Conservation (phyloP, 352 stramenopile genomes). For the Phytophthora sansomeana region DNA sequence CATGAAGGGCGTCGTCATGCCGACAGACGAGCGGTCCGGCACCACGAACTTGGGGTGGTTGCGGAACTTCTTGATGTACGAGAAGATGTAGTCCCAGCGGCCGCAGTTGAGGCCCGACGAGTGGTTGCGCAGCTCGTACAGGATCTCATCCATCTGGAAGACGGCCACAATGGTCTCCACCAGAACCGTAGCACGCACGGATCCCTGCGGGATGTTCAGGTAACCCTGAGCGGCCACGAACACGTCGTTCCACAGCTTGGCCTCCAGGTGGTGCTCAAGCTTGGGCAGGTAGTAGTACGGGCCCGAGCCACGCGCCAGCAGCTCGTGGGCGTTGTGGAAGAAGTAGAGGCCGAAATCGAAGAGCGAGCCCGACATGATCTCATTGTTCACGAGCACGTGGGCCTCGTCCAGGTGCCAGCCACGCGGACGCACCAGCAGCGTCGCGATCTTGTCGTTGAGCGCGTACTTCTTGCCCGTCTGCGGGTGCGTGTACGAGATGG, state of each 20-base stretch:
- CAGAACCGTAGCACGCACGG: constrained; percentile 94
- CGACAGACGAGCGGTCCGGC: constrained; percentile 92
- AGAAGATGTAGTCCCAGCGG: constrained; percentile 98
- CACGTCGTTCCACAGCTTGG: constrained; percentile 97
- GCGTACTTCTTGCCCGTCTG: constrained; percentile 79
- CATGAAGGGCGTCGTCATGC: constrained; percentile 96
- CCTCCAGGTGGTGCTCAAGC: constrained; percentile 95
- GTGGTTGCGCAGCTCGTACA: constrained; percentile 96
- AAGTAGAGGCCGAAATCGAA: constrained; percentile 98
- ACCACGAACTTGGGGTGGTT: constrained; percentile 93
- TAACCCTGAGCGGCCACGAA: constrained; percentile 94
- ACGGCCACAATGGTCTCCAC: constrained; percentile 97
- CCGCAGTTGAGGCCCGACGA: constrained; percentile 97
- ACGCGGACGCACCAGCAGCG: constrained; percentile 92
- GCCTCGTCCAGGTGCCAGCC: constrained; percentile 96
- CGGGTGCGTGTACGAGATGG: constrained; percentile 85
- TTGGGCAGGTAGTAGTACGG: constrained; percentile 98
- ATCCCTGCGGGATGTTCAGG: constrained; percentile 91
- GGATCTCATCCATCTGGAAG: constrained; percentile 97
- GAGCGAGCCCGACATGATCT: constrained; percentile 92
- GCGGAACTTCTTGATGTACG: constrained; percentile 97
- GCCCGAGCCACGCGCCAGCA: constrained; percentile 84
- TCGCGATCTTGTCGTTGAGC: constrained; percentile 83
- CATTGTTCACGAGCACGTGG: constrained; percentile 94
- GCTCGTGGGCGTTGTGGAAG: constrained; percentile 95